Evolutionary conservation across 2,329 filamentous ascomycete genomes (phyloP).

Genomic region (Arthrinium phaeospermum): DNA sequence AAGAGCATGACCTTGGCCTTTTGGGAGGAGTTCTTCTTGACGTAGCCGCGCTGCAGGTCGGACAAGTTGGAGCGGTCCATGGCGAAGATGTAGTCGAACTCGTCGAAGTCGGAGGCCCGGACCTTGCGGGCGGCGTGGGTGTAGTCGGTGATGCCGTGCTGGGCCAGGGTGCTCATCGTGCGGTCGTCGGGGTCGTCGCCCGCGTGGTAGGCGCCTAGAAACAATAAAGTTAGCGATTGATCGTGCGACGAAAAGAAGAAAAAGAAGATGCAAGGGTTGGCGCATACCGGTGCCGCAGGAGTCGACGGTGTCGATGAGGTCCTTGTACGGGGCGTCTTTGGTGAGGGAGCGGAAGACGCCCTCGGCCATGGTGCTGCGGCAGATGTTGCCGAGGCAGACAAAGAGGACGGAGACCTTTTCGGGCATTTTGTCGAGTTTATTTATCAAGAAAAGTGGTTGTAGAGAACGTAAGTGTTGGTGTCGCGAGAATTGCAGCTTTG

Average conservation of each 20-base stretch:
- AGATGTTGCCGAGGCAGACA: slow-evolving; percentile 97
- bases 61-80: slow-evolving; percentile 88
- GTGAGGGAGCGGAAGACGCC: slow-evolving; percentile 82
- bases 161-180: slow-evolving; percentile 78
- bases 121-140: slow-evolving; percentile 79
- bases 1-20: slow-evolving; percentile 79
- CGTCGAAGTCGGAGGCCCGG: slow-evolving; percentile 73
- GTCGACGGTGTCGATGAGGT: slow-evolving; percentile 72
- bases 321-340: slow-evolving; percentile 63
- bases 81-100: slow-evolving; percentile 91
- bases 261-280: neutral
- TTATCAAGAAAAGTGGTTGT: neutral
- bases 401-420: slow-evolving; percentile 77
- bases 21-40: slow-evolving; percentile 50
- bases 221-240: neutral
- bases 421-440: slow-evolving; percentile 9
- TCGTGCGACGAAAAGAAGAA: neutral
- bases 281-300: slow-evolving; percentile 79
- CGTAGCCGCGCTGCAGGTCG: slow-evolving; percentile 65
- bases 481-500: neutral
- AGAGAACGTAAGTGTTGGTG: neutral
- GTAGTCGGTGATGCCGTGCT: slow-evolving; percentile 79
- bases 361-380: slow-evolving; percentile 92
- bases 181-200: slow-evolving; percentile 79
- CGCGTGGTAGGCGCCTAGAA: slow-evolving; percentile 77